Conservation (phyloP, 768 basidiomycete species). For the Xerocomellus chrysenteron region DNA sequence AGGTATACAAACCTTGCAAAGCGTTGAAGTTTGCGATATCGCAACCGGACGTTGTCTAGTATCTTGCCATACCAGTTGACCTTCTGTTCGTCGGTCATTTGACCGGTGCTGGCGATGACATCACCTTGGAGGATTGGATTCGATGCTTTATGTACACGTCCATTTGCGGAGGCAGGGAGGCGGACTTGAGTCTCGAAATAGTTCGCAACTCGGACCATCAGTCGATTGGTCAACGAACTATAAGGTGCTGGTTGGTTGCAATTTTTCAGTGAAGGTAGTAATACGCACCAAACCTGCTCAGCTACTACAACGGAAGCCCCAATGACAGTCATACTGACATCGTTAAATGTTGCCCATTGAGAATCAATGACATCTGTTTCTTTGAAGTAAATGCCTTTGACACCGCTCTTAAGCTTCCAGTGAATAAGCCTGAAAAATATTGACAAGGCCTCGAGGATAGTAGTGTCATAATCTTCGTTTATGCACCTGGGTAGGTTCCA, state of each 20-base stretch:
- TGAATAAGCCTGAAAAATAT: constrained; percentile 93
- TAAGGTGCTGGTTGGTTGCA: background rate
- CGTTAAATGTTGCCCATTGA: constrained; percentile 93
- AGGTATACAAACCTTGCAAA: constrained; percentile 66
- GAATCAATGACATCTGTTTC: constrained; percentile 98
- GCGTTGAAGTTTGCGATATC: constrained; percentile 92
- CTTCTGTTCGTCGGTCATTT: constrained; percentile 81
- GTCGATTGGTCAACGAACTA: constrained; percentile 88
- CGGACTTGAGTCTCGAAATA: constrained; percentile 95
- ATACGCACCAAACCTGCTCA: constrained; percentile 86
- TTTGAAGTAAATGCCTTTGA: constrained; percentile 92
- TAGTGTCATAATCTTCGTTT: constrained; percentile 84
- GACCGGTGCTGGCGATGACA: constrained; percentile 37
- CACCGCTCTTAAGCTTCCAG: constrained; percentile 92
- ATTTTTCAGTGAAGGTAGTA: background rate
- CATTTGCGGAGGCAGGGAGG: constrained; percentile 53
- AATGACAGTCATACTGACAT: constrained; percentile 82
- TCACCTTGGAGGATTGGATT: constrained; percentile 39
- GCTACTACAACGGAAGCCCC: constrained; percentile 91
- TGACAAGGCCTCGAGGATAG: constrained; percentile 81
- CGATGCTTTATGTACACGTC: constrained; percentile 23
- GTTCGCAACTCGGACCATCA: constrained; percentile 89
- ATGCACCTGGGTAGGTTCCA: constrained; percentile 92
- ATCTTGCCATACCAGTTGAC: constrained; percentile 91
- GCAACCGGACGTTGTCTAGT: constrained; percentile 84